Conservation (phyloP, 164 flowering plant species). For the Vitis amurensis region DNA sequence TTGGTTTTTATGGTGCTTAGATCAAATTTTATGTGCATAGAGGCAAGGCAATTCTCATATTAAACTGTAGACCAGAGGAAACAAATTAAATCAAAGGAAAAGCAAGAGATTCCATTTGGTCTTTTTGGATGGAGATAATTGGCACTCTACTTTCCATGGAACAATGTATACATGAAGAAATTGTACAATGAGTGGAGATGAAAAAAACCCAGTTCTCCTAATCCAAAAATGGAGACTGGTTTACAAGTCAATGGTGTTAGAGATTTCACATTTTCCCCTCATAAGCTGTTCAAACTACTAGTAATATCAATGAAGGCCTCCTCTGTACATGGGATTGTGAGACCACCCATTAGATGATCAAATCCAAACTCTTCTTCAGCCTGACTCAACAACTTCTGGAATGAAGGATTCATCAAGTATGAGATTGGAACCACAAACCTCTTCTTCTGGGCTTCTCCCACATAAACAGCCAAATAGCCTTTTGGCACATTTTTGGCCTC, state of each 20-base stretch:
- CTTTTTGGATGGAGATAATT: too few species aligned
- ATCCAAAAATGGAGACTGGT: neutral
- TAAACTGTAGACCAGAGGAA: too few species aligned
- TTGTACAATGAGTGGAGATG: too few species aligned
- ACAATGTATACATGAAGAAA: too few species aligned
- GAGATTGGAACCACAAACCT: constrained; percentile 32
- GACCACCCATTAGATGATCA: constrained; percentile 37
- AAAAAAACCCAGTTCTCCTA: too few species aligned
- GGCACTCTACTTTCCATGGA: too few species aligned
- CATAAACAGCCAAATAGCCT: constrained; percentile 39
- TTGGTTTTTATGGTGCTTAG: too few species aligned
- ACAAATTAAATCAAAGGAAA: too few species aligned
- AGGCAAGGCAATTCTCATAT: too few species aligned
- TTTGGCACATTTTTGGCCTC: constrained; percentile 19
- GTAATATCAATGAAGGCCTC: constrained; percentile 15
- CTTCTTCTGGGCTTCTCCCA: constrained; percentile 39
- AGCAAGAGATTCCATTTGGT: too few species aligned
- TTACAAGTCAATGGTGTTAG: neutral
- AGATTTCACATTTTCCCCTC: neutral
- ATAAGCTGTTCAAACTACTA: neutral
- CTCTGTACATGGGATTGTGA: constrained; percentile 28
- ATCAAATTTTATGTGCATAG: too few species aligned
- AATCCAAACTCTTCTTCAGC: constrained; percentile 36
- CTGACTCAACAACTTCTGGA: constrained; percentile 19
- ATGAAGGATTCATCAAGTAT: constrained; percentile 26